Evolutionary conservation across 805 yeast species (phyloP), one percentile per base, ranked within the genome.

Genomic region (Candida krabiensis): DNA sequence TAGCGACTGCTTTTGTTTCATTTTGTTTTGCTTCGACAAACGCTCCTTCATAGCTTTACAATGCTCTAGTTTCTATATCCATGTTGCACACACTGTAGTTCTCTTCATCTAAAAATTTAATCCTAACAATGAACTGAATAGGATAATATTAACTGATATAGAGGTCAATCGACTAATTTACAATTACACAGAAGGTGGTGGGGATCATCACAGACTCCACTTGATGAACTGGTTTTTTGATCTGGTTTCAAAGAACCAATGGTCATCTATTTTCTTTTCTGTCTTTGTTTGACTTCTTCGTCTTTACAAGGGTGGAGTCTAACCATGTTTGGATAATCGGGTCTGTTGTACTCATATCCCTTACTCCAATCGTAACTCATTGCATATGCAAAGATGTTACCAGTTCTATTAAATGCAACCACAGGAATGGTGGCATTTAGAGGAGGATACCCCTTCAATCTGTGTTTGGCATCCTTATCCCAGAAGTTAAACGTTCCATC

Each of bases 331-430:
- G 93, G 88, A 53, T 79, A 78, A 49, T 83, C 88, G 3, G 79
- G 84, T 30, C 81, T 75, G 67, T 86, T 88, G 53, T 73, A 83
- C 58, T 75, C 80, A 61, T 84, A 74, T n/a, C 95, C 96, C 58
- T 89, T 89, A 41, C 88, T 77, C 99, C 99, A 93, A 60, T 93
- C 99, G 64, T 93, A 91, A 46, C 95, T 80, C 44, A 87, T 60
- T 2, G 97, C 96, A 57, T 93, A 88, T 3, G 97, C 98, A 61
- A 86, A 81, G 9, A 93, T 79, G 22, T 79, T 62, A 37, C 99
- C 99, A 33, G 71, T 80, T 47, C 86, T 72, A 66, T 88, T 93
- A 69, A 91, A 93, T 4, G 80, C 80, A 1, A 89, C 75, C 26
- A 84, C 80, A 0, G 95, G 73, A 37, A 93, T 82, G 0, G 95